Conservation (phyloP, 495 filamentous ascomycete species). For the Barbatosphaeria neglecta region DNA sequence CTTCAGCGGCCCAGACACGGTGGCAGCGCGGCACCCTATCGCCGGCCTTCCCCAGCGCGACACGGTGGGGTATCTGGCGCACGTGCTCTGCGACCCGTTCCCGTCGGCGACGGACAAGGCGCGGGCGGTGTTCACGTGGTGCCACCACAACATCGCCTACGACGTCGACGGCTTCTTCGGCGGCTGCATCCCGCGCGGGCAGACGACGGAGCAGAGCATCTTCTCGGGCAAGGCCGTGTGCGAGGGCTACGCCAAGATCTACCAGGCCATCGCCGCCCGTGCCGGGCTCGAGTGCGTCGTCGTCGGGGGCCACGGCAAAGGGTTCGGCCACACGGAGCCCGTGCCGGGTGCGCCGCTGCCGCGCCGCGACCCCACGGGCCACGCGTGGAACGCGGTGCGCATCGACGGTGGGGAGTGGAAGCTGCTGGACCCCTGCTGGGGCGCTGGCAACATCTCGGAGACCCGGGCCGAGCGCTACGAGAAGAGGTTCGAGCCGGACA, state of each 20-base stretch:
- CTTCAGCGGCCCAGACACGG: constrained; percentile 67
- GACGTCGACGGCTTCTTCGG: constrained; percentile 68
- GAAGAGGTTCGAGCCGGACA: constrained; percentile 51
- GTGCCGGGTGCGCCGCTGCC: constrained; percentile 46
- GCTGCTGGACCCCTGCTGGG: constrained; percentile 86
- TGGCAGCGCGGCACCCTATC: constrained; percentile 67
- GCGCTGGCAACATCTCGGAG: constrained; percentile 54
- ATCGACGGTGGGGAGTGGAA: constrained; percentile 87
- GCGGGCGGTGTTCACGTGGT: constrained; percentile 84
- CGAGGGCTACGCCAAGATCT: constrained; percentile 82
- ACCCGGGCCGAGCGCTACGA: constrained; percentile 37
- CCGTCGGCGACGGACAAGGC: constrained; percentile 78
- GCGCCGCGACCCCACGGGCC: constrained; percentile 36
- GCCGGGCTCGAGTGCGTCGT: constrained; percentile 63
- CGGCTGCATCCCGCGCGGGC: constrained; percentile 46
- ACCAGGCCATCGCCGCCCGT: constrained; percentile 55
- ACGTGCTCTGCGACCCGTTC: constrained; percentile 68
- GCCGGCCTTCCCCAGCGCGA: constrained; percentile 54
- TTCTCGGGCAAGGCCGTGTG: constrained; percentile 74
- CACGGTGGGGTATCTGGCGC: constrained; percentile 55
- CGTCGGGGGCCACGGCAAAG: constrained; percentile 76
- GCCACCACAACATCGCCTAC: constrained; percentile 87
- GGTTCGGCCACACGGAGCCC: constrained; percentile 53
- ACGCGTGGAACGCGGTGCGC: constrained; percentile 89
- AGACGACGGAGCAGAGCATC: constrained; percentile 56